Evolutionary conservation across 257 asterid genomes (phyloP).

Genomic region (Solanum rostratum): DNA sequence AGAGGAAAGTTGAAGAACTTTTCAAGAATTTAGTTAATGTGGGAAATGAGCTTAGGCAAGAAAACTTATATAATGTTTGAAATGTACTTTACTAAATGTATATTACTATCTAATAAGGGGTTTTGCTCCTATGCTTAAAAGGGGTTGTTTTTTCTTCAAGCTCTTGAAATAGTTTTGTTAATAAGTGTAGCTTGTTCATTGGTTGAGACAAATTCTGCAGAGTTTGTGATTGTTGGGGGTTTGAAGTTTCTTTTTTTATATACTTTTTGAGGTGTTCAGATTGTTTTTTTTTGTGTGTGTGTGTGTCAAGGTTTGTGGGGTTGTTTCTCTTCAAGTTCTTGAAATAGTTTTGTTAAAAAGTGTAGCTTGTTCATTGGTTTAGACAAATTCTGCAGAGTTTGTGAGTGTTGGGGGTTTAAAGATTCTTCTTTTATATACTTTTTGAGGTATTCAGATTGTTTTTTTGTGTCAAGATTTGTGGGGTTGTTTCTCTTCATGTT

Average conservation of each 20-base stretch:
- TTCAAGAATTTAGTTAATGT: slow-evolving; percentile 11
- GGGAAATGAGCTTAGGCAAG: neutral
- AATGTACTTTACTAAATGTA: neutral
- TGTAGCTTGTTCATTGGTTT: neutral
- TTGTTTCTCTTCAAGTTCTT: neutral
- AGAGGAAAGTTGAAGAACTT: slow-evolving; percentile 3
- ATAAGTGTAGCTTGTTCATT: neutral
- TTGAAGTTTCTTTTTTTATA: neutral
- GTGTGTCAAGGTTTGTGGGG: neutral
- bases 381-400: neutral
- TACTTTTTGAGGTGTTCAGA: neutral
- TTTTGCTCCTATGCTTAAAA: neutral
- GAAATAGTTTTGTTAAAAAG: neutral
- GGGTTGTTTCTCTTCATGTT: neutral
- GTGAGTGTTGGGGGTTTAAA: neutral
- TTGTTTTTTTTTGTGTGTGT: neutral
- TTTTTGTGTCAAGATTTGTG: too few relatives aligned
- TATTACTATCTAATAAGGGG: neutral
- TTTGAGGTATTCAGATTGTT: neutral
- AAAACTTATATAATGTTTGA: neutral
- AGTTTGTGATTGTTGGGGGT: neutral
- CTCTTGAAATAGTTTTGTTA: neutral
- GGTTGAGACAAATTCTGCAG: neutral
- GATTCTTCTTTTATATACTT: neutral
- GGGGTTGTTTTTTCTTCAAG: neutral